phyloP scores from a whole-genome alignment of 2,329 filamentous ascomycete genomes.

The Cytospora schulzeri region DNA sequence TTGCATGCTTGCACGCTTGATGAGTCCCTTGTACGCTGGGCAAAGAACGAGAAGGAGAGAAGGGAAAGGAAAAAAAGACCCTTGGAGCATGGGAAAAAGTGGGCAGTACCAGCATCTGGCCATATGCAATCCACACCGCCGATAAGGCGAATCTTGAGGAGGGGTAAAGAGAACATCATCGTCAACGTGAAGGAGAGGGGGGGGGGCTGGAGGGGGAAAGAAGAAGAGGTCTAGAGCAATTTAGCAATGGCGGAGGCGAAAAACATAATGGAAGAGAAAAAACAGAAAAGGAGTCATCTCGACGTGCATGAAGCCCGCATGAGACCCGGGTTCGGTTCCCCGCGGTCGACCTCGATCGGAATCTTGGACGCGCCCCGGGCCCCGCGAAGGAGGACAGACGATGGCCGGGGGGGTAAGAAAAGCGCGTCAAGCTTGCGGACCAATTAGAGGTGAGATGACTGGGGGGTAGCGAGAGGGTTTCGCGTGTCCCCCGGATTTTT shows the following conservation, averaged over 20 bases:
- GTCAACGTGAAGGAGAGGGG: neutral
- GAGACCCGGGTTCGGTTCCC: neutral
- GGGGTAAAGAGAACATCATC: neutral
- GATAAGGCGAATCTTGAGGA: neutral
- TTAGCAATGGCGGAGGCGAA: neutral
- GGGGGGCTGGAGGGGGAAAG: neutral
- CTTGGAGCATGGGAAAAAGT: neutral
- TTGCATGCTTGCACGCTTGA: too few species aligned
- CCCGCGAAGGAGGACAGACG: neutral
- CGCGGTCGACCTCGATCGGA: neutral
- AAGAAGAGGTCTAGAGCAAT: neutral
- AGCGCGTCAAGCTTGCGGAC: slow-evolving; percentile 27
- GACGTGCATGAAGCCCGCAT: slow-evolving; percentile 4
- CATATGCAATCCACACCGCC: neutral
- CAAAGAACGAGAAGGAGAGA: too few species aligned
- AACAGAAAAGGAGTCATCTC: neutral
- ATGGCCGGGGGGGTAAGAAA: slow-evolving; percentile 2
- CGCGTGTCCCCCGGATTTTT: slow-evolving; percentile 16
- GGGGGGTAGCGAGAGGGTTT: slow-evolving; percentile 18
- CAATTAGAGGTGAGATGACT: slow-evolving; percentile 13
- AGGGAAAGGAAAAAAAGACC: neutral
- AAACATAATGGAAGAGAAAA: neutral
- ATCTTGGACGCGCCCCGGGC: neutral
- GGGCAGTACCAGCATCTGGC: neutral
- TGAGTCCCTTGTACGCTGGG: neutral